Base-by-base conservation (phyloP, 805 yeast species). In the Candida maesae region DNA sequence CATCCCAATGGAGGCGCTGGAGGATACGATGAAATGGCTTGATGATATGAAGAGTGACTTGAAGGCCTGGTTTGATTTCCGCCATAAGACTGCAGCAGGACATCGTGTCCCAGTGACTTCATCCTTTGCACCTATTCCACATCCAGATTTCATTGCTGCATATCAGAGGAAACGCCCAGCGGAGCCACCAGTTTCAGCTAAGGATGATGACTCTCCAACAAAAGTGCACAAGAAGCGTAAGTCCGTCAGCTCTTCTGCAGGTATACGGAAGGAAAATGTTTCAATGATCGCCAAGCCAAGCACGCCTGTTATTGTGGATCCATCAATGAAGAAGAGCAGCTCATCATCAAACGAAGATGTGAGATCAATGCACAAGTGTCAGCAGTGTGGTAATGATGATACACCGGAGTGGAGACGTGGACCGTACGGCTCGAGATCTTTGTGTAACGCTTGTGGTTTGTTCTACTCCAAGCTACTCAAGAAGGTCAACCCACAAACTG, bases 371-470 rank as follows among this genome's bases (percentile, higher is more conserved):
- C 51, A 45, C 19, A 48, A 59, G 8, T 84, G 91, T 53, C 56
- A 66, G 26, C 95, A 88, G 51, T 89, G 96, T 64, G 81, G 81
- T 0, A 76, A 81, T 2, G 69, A 69, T 21, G 78, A 77, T 35
- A 85, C 95, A 0, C 96, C 96, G 0, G 96, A 90, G 61, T 89
- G 97, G 97, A 72, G 97, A 56, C 70, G 83, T 46, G 97, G 96
- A 0, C 96, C 96, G 1, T 74, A 76, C 42, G 95, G 95, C 0
- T 77, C 81, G 5, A 73, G 87, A 52, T 84, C 91, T 0, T 67
- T 89, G 44, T 89, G 97, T 63, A 89, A 89, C 61, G 96, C 97
- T 0, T 90, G 97, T 65, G 97, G 97, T 0, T 66, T 90, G 35
- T 84, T 79, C 53, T 81, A 74, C 55, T 71, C 83, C 13, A 84